These are phyloP conservation scores for Condylostoma magnum DNA, from an alignment of 169 alveolate genomes.

Conservation along the genomic window DNA sequence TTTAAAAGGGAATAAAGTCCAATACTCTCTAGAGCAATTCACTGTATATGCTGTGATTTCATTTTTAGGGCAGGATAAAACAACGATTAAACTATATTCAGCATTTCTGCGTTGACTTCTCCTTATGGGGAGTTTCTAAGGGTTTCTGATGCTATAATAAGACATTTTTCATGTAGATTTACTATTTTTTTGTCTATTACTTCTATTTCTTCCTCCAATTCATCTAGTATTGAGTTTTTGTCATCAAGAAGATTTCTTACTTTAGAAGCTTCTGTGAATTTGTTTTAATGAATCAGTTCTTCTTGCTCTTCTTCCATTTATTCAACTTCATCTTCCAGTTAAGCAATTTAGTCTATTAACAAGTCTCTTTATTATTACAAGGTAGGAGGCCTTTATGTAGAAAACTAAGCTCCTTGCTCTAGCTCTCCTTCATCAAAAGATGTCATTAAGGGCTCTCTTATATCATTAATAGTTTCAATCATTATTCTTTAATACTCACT, in stretches of 20 bases:
- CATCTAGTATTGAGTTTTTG: background rate
- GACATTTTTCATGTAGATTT: background rate
- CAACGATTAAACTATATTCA: background rate
- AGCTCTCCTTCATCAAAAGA: background rate
- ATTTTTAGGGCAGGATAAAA: constrained; percentile 5
- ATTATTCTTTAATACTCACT: constrained; percentile 4
- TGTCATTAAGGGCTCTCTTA: background rate
- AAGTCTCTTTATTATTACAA: background rate
- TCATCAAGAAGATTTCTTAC: background rate
- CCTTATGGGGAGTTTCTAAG: constrained; percentile 3
- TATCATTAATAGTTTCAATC: constrained; percentile 6
- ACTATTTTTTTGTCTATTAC: background rate
- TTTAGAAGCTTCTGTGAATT: background rate
- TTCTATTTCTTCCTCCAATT: background rate
- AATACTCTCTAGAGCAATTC: constrained; percentile 7
- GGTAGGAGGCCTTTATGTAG: constrained; percentile 7
- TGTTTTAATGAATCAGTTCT: background rate
- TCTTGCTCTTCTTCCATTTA: constrained; percentile 1
- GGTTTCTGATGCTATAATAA: background rate
- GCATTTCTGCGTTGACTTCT: background rate
- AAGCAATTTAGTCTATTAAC: background rate
- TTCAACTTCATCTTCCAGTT: constrained; percentile 10
- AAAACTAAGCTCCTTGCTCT: background rate
- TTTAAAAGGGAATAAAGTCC: background rate
- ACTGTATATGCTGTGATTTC: background rate